phyloP scores from a whole-genome alignment of 352 stramenopile genomes.

The Globisporangium alternatum region DNA sequence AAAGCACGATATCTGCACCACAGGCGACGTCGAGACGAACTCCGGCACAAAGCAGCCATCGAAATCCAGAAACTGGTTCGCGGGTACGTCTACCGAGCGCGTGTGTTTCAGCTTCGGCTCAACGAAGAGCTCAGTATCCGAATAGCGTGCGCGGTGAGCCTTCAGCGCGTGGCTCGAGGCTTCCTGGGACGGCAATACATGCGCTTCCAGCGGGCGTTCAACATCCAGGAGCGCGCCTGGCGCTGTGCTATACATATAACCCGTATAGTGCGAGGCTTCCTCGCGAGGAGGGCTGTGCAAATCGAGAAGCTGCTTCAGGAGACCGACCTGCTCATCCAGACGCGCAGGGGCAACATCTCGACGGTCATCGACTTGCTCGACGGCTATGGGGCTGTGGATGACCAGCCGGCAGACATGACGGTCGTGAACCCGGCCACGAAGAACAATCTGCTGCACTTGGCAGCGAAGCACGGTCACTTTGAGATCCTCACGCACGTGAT shows the following conservation, averaged over 20 bases:
- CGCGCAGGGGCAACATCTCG: slow-evolving; percentile 42
- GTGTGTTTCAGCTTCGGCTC: slow-evolving; percentile 31
- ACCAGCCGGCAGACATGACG: slow-evolving; percentile 39
- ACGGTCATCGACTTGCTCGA: slow-evolving; percentile 62
- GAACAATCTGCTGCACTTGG: slow-evolving; percentile 53
- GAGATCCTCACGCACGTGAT: slow-evolving; percentile 51
- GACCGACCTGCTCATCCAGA: slow-evolving; percentile 55
- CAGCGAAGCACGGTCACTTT: slow-evolving; percentile 43
- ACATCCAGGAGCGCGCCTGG: slow-evolving; percentile 27
- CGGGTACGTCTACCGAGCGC: slow-evolving; percentile 26
- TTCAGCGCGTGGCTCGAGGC: slow-evolving; percentile 49
- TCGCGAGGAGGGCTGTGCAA: slow-evolving; percentile 29
- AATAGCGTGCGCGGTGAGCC: slow-evolving; percentile 41
- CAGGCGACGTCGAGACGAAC: neutral
- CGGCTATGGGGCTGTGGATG: slow-evolving; percentile 39
- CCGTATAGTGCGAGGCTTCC: slow-evolving; percentile 52
- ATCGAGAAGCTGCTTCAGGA: slow-evolving; percentile 24
- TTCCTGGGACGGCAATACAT: slow-evolving; percentile 35
- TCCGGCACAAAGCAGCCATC: slow-evolving; percentile 30
- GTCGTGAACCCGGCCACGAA: slow-evolving; percentile 21
- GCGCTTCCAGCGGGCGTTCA: slow-evolving; percentile 30
- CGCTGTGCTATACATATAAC: slow-evolving; percentile 40
- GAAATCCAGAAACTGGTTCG: slow-evolving; percentile 41
- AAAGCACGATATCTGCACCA: slow-evolving; percentile 28
- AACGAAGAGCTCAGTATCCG: slow-evolving; percentile 36